Evolutionary conservation across 768 basidiomycete genomes (phyloP), one percentile per base, ranked within the genome.

Genomic region (Lentinula edodes): DNA sequence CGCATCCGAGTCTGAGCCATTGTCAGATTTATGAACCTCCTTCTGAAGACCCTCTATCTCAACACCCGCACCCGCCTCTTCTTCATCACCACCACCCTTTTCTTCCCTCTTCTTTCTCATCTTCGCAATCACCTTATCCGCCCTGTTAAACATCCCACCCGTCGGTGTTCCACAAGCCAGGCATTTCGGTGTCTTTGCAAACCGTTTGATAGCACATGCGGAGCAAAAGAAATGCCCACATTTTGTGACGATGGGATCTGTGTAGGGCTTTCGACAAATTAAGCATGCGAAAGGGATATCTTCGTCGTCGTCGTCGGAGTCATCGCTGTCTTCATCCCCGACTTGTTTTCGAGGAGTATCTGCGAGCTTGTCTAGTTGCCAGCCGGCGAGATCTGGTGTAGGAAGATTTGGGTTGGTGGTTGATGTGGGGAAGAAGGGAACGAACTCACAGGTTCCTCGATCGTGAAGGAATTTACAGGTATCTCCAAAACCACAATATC

Each of bases 391-490:
- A 76, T 99, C 91, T 94, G 65, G 61, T 61, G 64, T 20, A 55
- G 61, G 41, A 65, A 48, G 35, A 65, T 45, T 39, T 50, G 42
- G 41, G 58, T 58, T 50, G 53, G 46, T 60, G 18, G 42, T 13
- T 20, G 52, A 61, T 56, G 20, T 12, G 46, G 39, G 58, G 58
- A 46, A 64, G 48, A 28, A 64, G 41, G 23, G 36, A 60, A 57
- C 51, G 52, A 32, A 86, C 90, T 72, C 68, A 92, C 91, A 94
- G 39, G 92, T 94, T 61, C 96, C 95, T 69, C 96, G 88, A 74
- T 98, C 97, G 75, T 98, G 97, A 71, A 98, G 81, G 79, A 98
- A 98, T 81, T 98, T 98, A 76, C 97, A 99, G 3, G 94, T 95
- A 75, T 99, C 97, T 35, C 97, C 97, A 73, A 96, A 99, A 20